Conservation (phyloP, 2,329 filamentous ascomycete genomes). For the Claviceps sp. region DNA sequence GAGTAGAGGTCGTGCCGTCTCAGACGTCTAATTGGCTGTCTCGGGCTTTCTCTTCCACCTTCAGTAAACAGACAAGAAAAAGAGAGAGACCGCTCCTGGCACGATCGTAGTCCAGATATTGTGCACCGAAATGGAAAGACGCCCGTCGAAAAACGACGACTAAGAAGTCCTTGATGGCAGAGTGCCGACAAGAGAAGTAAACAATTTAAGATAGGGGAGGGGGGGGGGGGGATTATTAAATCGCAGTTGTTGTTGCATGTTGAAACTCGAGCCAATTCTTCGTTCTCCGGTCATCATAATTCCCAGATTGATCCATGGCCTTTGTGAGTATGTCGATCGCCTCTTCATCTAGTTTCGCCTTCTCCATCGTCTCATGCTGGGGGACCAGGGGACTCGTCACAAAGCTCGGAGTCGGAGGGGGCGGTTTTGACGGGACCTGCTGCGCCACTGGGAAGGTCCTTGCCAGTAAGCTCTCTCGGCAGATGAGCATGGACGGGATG, state of each 20-base stretch:
- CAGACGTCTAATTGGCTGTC: no score
- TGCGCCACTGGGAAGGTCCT: conserved; percentile 27
- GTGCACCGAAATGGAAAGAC: no score
- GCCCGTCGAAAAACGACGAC: neutral
- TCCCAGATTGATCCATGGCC: conserved; percentile 22
- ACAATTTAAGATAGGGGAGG: neutral
- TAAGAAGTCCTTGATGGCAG: neutral
- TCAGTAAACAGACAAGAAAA: no score
- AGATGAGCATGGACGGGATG: conserved; percentile 49
- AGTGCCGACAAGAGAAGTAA: neutral
- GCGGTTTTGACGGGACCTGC: conserved; percentile 26
- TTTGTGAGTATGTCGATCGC: conserved; percentile 28
- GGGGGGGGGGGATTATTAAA: neutral
- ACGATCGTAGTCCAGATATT: no score
- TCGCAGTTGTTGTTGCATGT: conserved; percentile 9
- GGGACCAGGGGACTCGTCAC: conserved; percentile 31
- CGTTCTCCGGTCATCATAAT: conserved; percentile 24
- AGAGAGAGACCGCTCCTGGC: no score
- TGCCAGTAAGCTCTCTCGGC: conserved; percentile 35
- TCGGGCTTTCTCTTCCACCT: no score
- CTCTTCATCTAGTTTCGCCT: conserved; percentile 29
- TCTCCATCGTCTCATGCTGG: conserved; percentile 34
- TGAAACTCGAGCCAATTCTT: conserved; percentile 22
- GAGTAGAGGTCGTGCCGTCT: no score
- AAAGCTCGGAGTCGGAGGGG: conserved; percentile 19